Conservation (phyloP, 768 basidiomycete species). For the Megacollybia marginata region DNA sequence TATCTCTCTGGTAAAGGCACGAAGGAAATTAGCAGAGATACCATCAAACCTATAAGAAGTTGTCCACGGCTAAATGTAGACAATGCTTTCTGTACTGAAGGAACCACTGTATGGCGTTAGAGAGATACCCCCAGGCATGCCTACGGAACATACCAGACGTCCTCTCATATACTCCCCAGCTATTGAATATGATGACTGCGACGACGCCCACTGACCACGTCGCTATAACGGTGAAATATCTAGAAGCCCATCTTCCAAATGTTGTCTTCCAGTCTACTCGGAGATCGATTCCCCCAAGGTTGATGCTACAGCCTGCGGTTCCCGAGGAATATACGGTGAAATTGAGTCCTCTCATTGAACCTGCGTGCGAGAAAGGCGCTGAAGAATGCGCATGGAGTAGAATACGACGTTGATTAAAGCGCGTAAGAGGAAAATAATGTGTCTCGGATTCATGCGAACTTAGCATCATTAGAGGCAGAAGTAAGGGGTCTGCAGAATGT, state of each 20-base stretch:
- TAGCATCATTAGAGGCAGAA: slow-evolving; percentile 65
- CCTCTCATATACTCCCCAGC: slow-evolving; percentile 33
- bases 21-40: slow-evolving; percentile 38
- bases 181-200: slow-evolving; percentile 45
- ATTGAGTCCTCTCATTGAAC: slow-evolving; percentile 31
- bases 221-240: slow-evolving; percentile 68
- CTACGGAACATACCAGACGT: slow-evolving; percentile 14
- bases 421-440: slow-evolving; percentile 55
- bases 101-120: slow-evolving; percentile 17
- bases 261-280: slow-evolving; percentile 65
- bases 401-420: slow-evolving; percentile 26
- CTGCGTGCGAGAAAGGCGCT: slow-evolving; percentile 50
- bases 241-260: slow-evolving; percentile 58
- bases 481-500: slow-evolving; percentile 34
- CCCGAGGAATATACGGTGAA: slow-evolving; percentile 56
- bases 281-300: slow-evolving; percentile 36
- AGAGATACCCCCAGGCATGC: background rate
- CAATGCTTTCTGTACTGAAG: slow-evolving; percentile 44
- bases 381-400: slow-evolving; percentile 63
- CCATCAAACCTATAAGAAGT: slow-evolving; percentile 34
- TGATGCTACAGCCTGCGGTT: slow-evolving; percentile 35
- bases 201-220: slow-evolving; percentile 75
- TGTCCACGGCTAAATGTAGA: slow-evolving; percentile 28
- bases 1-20: slow-evolving; percentile 49
- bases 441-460: slow-evolving; percentile 52